Evolutionary conservation across 176 grass and related monocot genomes (phyloP).

Genomic region (Ananas comosus): DNA sequence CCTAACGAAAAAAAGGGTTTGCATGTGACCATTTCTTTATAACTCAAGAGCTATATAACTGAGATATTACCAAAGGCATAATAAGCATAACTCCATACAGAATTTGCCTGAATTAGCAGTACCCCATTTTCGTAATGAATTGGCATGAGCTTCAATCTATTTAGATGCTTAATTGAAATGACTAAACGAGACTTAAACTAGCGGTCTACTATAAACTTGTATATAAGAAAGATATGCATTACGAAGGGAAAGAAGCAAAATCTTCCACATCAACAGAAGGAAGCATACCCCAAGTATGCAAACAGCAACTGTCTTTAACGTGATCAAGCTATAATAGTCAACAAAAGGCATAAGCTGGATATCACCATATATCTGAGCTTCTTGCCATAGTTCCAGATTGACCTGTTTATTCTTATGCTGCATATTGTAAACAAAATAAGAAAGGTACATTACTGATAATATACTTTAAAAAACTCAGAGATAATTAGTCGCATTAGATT

Average conservation of each 20-base stretch:
- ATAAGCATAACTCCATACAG: no score
- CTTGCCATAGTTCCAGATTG: slow-evolving; percentile 77
- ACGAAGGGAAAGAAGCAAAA: slow-evolving; percentile 7
- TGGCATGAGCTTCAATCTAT: no score
- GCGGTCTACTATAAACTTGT: background rate
- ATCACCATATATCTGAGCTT: slow-evolving; percentile 74
- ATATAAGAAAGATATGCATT: background rate
- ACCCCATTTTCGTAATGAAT: no score
- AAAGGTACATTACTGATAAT: background rate
- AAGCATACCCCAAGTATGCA: slow-evolving; percentile 73
- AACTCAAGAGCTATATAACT: no score
- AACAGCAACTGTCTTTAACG: slow-evolving; percentile 68
- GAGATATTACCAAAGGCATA: no score
- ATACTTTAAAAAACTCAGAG: background rate
- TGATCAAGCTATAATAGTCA: slow-evolving; percentile 87
- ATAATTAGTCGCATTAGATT: no score
- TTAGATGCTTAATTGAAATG: no score
- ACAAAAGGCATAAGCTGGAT: slow-evolving; percentile 94
- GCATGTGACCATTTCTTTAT: no score
- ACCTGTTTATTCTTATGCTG: slow-evolving; percentile 71
- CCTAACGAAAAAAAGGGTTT: no score
- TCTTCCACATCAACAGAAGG: slow-evolving; percentile 12
- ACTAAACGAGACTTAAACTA: background rate
- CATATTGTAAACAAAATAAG: slow-evolving; percentile 17
- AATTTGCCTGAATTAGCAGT: no score